A percentile compares a stretch with the other conserved stretches of the same genome.
These are phyloP conservation scores for Polysphondylium violaceum DNA, from an alignment of 78 protist species.

Conservation along the genomic window DNA sequence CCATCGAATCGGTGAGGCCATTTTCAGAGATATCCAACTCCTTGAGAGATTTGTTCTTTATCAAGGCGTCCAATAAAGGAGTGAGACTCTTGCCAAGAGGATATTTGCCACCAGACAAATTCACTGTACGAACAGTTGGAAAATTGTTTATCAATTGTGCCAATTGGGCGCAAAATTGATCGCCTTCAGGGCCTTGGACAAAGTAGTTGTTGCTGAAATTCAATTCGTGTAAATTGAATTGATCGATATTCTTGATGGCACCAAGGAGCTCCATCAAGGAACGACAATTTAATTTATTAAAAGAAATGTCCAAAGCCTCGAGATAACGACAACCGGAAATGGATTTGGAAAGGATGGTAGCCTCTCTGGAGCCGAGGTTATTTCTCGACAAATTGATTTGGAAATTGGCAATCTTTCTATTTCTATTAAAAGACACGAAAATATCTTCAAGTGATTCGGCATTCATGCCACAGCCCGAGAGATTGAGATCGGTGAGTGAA, in stretches of 20 bases:
- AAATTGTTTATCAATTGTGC: slow-evolving; percentile 32
- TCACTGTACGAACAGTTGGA: slow-evolving; percentile 67
- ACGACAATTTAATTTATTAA: slow-evolving; percentile 47
- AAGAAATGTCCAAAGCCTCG: slow-evolving; percentile 47
- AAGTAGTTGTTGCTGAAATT: slow-evolving; percentile 66
- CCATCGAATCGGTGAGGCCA: slow-evolving; percentile 46
- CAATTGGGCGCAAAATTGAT: slow-evolving; percentile 33
- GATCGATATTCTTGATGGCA: slow-evolving; percentile 71
- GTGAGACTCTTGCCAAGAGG: slow-evolving; percentile 50
- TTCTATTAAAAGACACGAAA: slow-evolving; percentile 61
- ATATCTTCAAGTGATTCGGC: slow-evolving; percentile 58
- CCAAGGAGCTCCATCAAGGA: slow-evolving; percentile 46
- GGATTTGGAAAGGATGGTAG: slow-evolving; percentile 42
- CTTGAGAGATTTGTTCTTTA: slow-evolving; percentile 34
- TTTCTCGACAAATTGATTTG: slow-evolving; percentile 38
- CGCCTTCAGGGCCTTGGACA: slow-evolving; percentile 63
- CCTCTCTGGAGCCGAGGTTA: slow-evolving; percentile 44
- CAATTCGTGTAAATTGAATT: slow-evolving; percentile 61
- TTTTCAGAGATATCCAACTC: slow-evolving; percentile 71
- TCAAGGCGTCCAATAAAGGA: slow-evolving; percentile 32
- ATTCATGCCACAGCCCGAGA: slow-evolving; percentile 40
- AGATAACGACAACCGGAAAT: slow-evolving; percentile 75
- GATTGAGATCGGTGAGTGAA: slow-evolving; percentile 22
- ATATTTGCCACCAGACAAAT: slow-evolving; percentile 54
- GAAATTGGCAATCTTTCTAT: slow-evolving; percentile 46